Evolutionary conservation across 75 land plant species (phyloP), one percentile per base, ranked within the genome.

Genomic region (Sequoia sempervirens): DNA sequence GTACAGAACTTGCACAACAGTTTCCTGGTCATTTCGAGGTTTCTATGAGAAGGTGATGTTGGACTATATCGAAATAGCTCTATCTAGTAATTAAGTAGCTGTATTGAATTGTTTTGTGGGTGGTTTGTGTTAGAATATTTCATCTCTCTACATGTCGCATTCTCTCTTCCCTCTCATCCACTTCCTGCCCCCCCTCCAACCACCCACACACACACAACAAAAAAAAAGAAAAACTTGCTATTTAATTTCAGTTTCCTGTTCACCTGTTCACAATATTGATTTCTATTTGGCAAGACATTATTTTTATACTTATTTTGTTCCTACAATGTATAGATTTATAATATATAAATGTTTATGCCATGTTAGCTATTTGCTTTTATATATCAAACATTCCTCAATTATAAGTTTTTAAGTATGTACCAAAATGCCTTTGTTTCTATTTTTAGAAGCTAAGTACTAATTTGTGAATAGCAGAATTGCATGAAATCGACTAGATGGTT

Each of bases 11-110:
- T 96, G 99, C 83, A 96, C 99, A 41, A 96, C 99, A 26, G 87
- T 96, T 12, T 96, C 99, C 45, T 96, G 99, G 99, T 92, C 99
- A 80, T 96, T 96, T 81, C 95, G 97, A 76, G 84, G 88, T 50
- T 95, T 95, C 82, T 96, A 95, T 87, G 97, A 95, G 87, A 96
- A 96, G 98, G 98, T 96, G 75, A 83, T 82, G 37, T 23, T 68
- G 80, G 50, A 78, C 80, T 40, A 78, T 45, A 45, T 78, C n/a
- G 10, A 11, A 61, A 70, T 70, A 10, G 11, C 7, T 11, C 5
- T 66, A 1, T 58, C 26, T 66, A 68, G 13, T 10, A 68, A 28
- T 28, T 30, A 8, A 78, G n/a, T 43, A 45, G 20, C 50, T 78
- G 23, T 45, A 45, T 11, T 78, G n/a, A 26, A n/a, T 43, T 78